A percentile compares a stretch with the other conserved stretches of the same genome.
Evolutionary conservation across 2,329 filamentous ascomycete genomes (phyloP).

Genomic region (Thelonectria rubi): DNA sequence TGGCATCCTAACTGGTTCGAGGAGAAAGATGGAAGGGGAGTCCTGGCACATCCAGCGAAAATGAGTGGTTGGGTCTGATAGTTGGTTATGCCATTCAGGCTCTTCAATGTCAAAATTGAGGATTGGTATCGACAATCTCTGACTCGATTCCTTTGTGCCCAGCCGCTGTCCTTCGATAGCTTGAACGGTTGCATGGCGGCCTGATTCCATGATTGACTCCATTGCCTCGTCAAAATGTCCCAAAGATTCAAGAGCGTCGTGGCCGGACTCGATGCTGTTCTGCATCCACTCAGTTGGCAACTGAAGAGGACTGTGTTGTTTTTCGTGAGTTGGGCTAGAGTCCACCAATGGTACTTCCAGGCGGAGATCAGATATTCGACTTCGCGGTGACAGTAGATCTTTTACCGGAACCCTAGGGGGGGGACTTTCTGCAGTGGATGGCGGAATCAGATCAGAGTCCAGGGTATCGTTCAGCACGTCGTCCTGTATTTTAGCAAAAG

Average conservation of each 20-base stretch:
- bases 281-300: background rate
- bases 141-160: slow-evolving; percentile 35
- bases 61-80: slow-evolving; percentile 36
- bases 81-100: slow-evolving; percentile 36
- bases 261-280: background rate
- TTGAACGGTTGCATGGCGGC: slow-evolving; percentile 18
- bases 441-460: slow-evolving; percentile 33
- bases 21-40: slow-evolving; percentile 1
- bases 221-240: slow-evolving; percentile 40
- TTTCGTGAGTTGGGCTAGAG: slow-evolving; percentile 25
- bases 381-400: slow-evolving; percentile 3
- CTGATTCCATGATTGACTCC: slow-evolving; percentile 31
- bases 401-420: slow-evolving; percentile 20
- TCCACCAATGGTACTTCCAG: slow-evolving; percentile 39
- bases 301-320: background rate
- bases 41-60: slow-evolving; percentile 38
- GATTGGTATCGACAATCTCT: slow-evolving; percentile 43
- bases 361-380: slow-evolving; percentile 20
- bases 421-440: slow-evolving; percentile 23
- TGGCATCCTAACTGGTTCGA: slow-evolving; percentile 7
- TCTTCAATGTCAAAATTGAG: slow-evolving; percentile 40
- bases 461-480: slow-evolving; percentile 21
- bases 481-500: slow-evolving; percentile 20
- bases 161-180: slow-evolving; percentile 44
- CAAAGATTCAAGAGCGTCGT: slow-evolving; percentile 1